Evolutionary conservation across 2,329 filamentous ascomycete species (phyloP).

Genomic region (Albifimbria verrucaria): DNA sequence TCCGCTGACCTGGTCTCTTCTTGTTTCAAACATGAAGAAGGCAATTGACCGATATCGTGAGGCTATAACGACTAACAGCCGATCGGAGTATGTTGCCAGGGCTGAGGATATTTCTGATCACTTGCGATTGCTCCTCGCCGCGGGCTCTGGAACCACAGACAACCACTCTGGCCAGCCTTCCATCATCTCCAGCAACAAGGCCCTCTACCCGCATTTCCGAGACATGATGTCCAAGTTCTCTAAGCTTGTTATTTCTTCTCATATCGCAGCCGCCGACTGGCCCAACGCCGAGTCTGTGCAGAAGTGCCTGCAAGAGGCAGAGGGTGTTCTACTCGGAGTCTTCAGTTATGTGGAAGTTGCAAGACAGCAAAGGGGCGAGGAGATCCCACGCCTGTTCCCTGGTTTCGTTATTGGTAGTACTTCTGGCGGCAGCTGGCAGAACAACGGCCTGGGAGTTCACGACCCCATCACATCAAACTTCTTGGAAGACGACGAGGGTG

Average conservation of each 20-base stretch:
- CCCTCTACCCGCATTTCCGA: conserved; percentile 92
- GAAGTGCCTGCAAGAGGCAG: conserved; percentile 96
- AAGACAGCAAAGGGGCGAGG: conserved; percentile 86
- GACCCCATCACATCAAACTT: conserved; percentile 80
- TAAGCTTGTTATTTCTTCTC: conserved; percentile 96
- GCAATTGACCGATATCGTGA: conserved; percentile 88
- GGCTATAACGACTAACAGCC: conserved; percentile 77
- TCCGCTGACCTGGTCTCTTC: conserved; percentile 80
- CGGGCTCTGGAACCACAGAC: conserved; percentile 94
- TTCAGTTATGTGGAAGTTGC: conserved; percentile 97
- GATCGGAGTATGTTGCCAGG: conserved; percentile 86
- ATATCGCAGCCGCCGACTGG: conserved; percentile 95
- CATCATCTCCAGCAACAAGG: conserved; percentile 98
- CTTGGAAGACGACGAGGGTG: conserved; percentile 75
- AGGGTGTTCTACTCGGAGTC: conserved; percentile 89
- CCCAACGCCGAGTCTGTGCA: conserved; percentile 89
- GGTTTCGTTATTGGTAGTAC: conserved; percentile 88
- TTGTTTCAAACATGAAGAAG: conserved; percentile 89
- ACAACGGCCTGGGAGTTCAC: conserved; percentile 61
- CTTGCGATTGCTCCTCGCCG: conserved; percentile 85
- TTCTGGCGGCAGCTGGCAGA: conserved; percentile 84
- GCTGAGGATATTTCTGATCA: conserved; percentile 99
- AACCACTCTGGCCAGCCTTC: conserved; percentile 98
- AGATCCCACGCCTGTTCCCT: conserved; percentile 87
- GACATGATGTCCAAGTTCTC: conserved; percentile 99